Evolutionary conservation across 345 rosid genomes (phyloP).

Genomic region (Eucalyptus regnans): DNA sequence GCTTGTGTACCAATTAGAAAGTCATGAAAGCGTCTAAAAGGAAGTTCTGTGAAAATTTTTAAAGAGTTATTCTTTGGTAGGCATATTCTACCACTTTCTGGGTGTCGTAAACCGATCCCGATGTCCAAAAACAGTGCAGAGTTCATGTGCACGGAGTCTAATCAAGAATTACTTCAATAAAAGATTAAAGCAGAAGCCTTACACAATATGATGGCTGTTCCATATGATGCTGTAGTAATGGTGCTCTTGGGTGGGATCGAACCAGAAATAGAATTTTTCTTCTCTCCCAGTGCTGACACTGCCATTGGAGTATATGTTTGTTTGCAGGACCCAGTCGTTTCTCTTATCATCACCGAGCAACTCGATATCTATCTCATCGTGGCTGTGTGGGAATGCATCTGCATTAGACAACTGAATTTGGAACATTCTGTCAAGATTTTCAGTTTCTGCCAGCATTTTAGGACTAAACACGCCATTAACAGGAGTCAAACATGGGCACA

Average conservation of each 20-base stretch:
- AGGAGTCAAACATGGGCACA: neutral
- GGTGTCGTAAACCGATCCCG: neutral
- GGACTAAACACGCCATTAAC: neutral
- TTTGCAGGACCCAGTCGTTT: constrained; percentile 76
- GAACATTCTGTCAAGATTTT: neutral
- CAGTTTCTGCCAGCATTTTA: neutral
- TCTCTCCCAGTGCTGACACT: constrained; percentile 72
- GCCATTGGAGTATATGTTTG: constrained; percentile 80
- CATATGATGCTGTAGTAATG: constrained; percentile 79
- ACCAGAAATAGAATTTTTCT: constrained; percentile 90
- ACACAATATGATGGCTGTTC: constrained; percentile 81
- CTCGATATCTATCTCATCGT: constrained; percentile 90
- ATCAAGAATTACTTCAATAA: neutral
- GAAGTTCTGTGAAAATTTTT: neutral
- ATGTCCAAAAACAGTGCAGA: neutral
- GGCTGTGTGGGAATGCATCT: constrained; percentile 54
- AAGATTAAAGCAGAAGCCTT: neutral
- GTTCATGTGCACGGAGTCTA: neutral
- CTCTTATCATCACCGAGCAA: constrained; percentile 71
- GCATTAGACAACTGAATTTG: constrained; percentile 60
- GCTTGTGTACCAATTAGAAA: neutral
- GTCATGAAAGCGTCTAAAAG: neutral
- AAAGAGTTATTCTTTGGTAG: neutral
- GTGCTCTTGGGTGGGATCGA: constrained; percentile 66
- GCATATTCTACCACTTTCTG: neutral